phyloP scores from a whole-genome alignment of 2,329 filamentous ascomycete genomes.

The Calycina marina region DNA sequence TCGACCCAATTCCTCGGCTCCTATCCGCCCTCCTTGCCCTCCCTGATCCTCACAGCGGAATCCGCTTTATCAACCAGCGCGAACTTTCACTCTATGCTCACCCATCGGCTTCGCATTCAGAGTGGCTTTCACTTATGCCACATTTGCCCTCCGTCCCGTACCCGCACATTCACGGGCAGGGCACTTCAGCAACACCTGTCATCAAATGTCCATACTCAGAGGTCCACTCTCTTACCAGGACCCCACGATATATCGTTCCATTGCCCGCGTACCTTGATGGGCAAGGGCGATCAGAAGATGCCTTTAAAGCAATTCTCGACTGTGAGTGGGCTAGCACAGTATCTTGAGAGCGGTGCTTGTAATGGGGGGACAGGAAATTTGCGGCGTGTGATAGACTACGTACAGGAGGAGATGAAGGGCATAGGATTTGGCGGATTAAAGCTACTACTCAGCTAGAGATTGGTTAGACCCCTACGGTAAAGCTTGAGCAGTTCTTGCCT shows the following conservation, averaged over 20 bases:
- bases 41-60: conserved; percentile 4
- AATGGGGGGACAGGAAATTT: conserved; percentile 4
- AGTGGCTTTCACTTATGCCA: conserved; percentile 4
- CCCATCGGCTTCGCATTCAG: conserved; percentile 1
- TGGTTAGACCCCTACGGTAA: too few species aligned
- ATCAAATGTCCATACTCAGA: conserved; percentile 5
- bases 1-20: conserved; percentile 7
- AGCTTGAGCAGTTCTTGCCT: too few species aligned
- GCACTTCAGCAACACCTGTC: conserved; percentile 6
- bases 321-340: conserved; percentile 5
- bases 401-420: conserved; percentile 6
- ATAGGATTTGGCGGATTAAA: conserved; percentile 6
- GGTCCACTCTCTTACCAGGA: conserved; percentile 3
- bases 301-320: conserved; percentile 5
- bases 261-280: conserved; percentile 6
- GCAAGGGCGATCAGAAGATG: conserved; percentile 3
- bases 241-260: conserved; percentile 6
- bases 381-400: conserved; percentile 4
- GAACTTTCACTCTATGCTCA: conserved; percentile 4
- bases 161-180: conserved; percentile 3
- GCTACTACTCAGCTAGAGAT: conserved; percentile 4
- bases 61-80: conserved; percentile 5
- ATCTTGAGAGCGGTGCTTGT: conserved; percentile 9
- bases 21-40: conserved; percentile 6
- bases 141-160: conserved; percentile 4